These are phyloP conservation scores for Rhodotorula sp. DNA, from an alignment of 1,284 basidiomycete species.

Conservation along the genomic window DNA sequence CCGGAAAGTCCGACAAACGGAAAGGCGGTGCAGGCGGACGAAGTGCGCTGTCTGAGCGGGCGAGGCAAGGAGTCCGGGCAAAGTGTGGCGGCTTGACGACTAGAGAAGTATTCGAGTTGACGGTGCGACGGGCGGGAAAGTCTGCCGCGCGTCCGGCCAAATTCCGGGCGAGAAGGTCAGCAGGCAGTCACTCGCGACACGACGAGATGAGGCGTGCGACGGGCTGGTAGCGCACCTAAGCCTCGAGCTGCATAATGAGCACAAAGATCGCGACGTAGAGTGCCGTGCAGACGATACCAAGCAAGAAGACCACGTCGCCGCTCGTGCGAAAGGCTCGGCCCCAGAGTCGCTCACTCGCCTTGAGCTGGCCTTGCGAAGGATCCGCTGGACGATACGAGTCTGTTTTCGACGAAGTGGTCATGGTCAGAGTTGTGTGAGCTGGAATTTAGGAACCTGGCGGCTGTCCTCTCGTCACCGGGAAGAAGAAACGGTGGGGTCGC, in stretches of 20 bases:
- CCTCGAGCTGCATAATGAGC: conserved; percentile 20
- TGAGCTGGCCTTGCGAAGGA: neutral
- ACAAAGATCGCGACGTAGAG: conserved; percentile 31
- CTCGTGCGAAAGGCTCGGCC: conserved; percentile 30
- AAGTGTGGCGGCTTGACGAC: too few species aligned
- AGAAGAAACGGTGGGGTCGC: neutral
- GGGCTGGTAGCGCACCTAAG: too few species aligned
- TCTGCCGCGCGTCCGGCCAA: too few species aligned
- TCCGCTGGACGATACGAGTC: neutral
- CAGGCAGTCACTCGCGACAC: too few species aligned
- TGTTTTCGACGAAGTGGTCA: neutral
- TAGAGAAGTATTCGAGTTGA: too few species aligned
- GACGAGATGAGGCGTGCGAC: too few species aligned
- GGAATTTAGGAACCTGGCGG: neutral
- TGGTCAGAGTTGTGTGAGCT: neutral
- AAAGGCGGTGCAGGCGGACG: too few species aligned
- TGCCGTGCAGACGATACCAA: conserved; percentile 19
- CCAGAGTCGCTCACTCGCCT: conserved; percentile 28
- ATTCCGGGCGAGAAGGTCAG: too few species aligned
- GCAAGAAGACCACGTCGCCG: conserved; percentile 29
- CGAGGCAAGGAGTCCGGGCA: too few species aligned
- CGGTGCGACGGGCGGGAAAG: too few species aligned
- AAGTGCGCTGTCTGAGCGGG: too few species aligned
- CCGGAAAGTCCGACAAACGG: too few species aligned
- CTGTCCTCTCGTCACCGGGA: neutral